Evolutionary conservation across 169 alveolate species (phyloP).

Genomic region (Plasmodium inui): DNA sequence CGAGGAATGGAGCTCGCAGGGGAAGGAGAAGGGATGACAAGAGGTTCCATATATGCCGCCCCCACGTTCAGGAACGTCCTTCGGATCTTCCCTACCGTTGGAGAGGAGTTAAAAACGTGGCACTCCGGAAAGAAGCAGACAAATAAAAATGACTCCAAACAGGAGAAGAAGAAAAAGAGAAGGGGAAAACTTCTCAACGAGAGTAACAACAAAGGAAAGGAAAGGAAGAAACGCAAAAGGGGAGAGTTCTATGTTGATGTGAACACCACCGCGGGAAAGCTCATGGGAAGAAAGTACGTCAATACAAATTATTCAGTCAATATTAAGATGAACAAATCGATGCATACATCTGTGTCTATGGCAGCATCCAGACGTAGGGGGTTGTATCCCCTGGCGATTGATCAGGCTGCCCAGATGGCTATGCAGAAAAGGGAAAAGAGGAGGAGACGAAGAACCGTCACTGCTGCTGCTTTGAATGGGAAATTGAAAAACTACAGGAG

Average conservation of each 20-base stretch:
- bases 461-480: background rate
- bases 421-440: slow-evolving; percentile 3
- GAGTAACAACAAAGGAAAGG: background rate
- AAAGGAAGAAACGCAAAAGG: background rate
- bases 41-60: background rate
- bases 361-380: slow-evolving; percentile 13
- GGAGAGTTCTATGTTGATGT: background rate
- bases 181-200: background rate
- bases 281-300: slow-evolving; percentile 3
- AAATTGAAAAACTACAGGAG: background rate
- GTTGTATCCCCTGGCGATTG: background rate
- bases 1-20: background rate
- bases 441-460: background rate
- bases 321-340: slow-evolving; percentile 32
- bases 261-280: background rate
- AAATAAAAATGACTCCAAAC: slow-evolving; percentile 11
- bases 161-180: slow-evolving; percentile 19
- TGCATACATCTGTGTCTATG: background rate
- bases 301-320: slow-evolving; percentile 56
- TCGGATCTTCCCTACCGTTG: slow-evolving; percentile 47
- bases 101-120: slow-evolving; percentile 58
- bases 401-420: background rate
- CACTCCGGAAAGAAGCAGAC: background rate
- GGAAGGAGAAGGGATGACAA: background rate
- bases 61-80: slow-evolving; percentile 19